Evolutionary conservation across 2,329 filamentous ascomycete genomes (phyloP), one percentile per base, ranked within the genome.

Genomic region (Colletotrichum kahawae): DNA sequence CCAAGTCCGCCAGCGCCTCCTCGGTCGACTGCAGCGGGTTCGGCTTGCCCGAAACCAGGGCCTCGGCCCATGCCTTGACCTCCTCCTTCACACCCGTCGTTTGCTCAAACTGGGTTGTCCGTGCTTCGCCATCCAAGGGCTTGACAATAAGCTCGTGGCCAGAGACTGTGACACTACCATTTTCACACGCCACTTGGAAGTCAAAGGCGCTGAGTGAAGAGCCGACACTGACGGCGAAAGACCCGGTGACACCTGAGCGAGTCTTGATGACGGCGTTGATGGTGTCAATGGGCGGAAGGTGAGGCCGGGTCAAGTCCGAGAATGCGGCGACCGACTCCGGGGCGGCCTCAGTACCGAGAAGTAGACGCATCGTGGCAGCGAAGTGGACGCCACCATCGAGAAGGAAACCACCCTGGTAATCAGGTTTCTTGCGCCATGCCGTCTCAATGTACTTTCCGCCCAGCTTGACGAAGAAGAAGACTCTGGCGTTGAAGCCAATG

Each of bases 381-480:
- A 91, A 92, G 82, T 96, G 94, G 31, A 96, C 93, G 57, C 94
- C 94, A 16, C 91, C 93, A 80, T 96, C 94, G 3, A 96, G 89
- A 70, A 95, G 82, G 81, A 95, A 95, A 0, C 94, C 94, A 70
- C 94, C 94, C 83, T 95, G 93, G 81, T 95, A 90, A 67, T 90
- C 87, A 2, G 94, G 94, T 70, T 85, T 88, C 82, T 93, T 93
- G 70, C 94, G 91, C 94, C 94, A 76, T n/a, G 70, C 64, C 24
- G 74, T 76, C 74, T 76, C 74, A 14, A 76, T 76, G 70, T 76
- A 76, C 51, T 76, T 74, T 24, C 74, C 74, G 36, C 74, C 74
- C 54, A 76, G 36, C 70, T 83, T 79, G 1, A 92, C 85, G 75
- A 86, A 83, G 3, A 80, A 81, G 75, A 87, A 85, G 70, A 88